Conservation (phyloP, 345 rosid species). For the Theobroma cacao region DNA sequence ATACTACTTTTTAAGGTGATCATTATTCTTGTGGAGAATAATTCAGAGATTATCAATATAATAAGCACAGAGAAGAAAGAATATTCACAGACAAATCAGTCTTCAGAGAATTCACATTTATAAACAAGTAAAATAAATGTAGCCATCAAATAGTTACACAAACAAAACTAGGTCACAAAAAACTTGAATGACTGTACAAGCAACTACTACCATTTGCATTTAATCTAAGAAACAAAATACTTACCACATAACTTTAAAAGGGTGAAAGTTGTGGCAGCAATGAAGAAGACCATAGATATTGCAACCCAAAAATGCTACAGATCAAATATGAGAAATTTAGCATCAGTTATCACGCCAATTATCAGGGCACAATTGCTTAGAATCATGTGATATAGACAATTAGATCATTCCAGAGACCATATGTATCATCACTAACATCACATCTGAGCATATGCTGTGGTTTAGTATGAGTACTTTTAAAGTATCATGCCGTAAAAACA, state of each 20-base stretch:
- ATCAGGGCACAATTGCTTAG: background rate
- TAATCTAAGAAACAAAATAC: conserved; percentile 17
- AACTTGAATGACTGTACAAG: background rate
- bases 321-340: conserved; percentile 24
- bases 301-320: conserved; percentile 94
- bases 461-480: background rate
- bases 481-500: background rate
- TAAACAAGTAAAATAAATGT: background rate
- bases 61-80: background rate
- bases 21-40: background rate
- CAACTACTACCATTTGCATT: background rate
- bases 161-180: background rate
- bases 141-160: background rate
- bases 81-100: background rate
- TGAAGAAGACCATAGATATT: conserved; percentile 88
- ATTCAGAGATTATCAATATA: background rate
- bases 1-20: background rate
- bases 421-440: background rate
- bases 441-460: background rate
- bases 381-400: background rate
- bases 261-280: conserved; percentile 84
- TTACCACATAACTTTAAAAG: conserved; percentile 88
- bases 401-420: background rate
- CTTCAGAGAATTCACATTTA: background rate
- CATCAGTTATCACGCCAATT: conserved; percentile 10